Conservation (phyloP, 2,329 filamentous ascomycete species). For the Emergomyces orientalis region DNA sequence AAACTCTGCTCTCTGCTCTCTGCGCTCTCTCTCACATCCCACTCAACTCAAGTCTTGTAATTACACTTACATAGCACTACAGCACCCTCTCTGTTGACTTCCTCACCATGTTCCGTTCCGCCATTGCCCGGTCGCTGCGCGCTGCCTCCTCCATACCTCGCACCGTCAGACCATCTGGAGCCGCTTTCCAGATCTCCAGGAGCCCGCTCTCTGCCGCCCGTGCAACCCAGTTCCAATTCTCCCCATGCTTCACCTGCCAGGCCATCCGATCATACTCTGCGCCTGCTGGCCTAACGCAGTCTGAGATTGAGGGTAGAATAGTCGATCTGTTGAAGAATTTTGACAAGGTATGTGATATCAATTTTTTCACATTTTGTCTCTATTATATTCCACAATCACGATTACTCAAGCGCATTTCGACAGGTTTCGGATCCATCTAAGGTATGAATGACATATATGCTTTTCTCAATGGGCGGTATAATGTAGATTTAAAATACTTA, state of each 20-base stretch:
- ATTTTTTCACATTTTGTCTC: neutral
- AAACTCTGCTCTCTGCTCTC: neutral
- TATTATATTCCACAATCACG: neutral
- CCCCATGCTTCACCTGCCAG: slow-evolving; percentile 56
- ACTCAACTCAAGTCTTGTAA: slow-evolving; percentile 1
- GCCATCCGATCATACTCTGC: slow-evolving; percentile 80
- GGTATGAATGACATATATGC: slow-evolving; percentile 31
- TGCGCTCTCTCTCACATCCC: neutral
- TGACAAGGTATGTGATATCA: slow-evolving; percentile 67
- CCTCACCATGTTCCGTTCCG: slow-evolving; percentile 76
- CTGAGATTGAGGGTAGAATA: slow-evolving; percentile 86
- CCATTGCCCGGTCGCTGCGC: slow-evolving; percentile 68
- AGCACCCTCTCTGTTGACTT: slow-evolving; percentile 6
- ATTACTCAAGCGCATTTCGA: slow-evolving; percentile 13
- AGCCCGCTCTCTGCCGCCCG: slow-evolving; percentile 50
- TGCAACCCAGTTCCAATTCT: slow-evolving; percentile 51
- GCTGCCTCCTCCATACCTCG: slow-evolving; percentile 43
- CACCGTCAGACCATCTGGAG: slow-evolving; percentile 45
- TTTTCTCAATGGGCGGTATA: neutral
- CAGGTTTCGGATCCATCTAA: slow-evolving; percentile 46
- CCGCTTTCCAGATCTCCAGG: slow-evolving; percentile 49
- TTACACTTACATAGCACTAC: neutral
- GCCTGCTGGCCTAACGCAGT: slow-evolving; percentile 63
- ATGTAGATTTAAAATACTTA: slow-evolving; percentile 4
- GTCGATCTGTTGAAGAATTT: slow-evolving; percentile 89